Base-by-base conservation (phyloP, 352 stramenopile genomes). In the Phytopythium sindhum region DNA sequence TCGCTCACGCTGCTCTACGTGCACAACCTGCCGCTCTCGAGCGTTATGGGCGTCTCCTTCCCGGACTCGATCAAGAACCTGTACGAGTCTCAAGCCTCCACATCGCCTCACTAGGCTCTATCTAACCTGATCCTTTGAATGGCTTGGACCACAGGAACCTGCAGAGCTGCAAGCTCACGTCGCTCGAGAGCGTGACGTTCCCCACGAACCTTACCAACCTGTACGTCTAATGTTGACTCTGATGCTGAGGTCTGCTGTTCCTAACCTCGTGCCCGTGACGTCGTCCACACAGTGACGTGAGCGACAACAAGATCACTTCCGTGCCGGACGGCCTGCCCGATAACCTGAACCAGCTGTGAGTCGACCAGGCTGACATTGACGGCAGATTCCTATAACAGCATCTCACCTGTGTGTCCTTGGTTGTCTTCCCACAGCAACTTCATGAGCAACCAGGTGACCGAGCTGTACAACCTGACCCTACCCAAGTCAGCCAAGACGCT, bases 1-100 rank as follows among this genome's bases (percentile, higher is more conserved):
- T 67, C 69, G 8, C 70, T 90, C 24, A 84, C 75, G 55, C 65
- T 88, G 31, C 74, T 93, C 23, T 93, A 90, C 65, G 75, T 88
- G 21, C 81, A 91, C 73, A 78, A 92, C 65, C 65, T 90, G 37
- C 48, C 72, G 41, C 63, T 92, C 28, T 47, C 65, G 23, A 75
- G 75, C 29, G 45, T 92, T 35, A 52, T 79, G 0, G 76, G 72
- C 59, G 74, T 72, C 4, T 73, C 48, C 8, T 81, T 92, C 35
- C 77, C 80, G 0, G 59, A 73, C 53, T 78, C 68, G 2, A 64
- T 90, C 53, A 64, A 75, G 51, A 72, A 74, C 59, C 65, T 85
- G 57, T 76, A 65, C 60, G 66, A 7, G 44, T 72, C 35, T 1
- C 0, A 24, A 1, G 4, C 17, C 44, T 39, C 28, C 19, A 19